Evolutionary conservation across 495 filamentous ascomycete genomes (phyloP).

Genomic region (Xylaria curta): DNA sequence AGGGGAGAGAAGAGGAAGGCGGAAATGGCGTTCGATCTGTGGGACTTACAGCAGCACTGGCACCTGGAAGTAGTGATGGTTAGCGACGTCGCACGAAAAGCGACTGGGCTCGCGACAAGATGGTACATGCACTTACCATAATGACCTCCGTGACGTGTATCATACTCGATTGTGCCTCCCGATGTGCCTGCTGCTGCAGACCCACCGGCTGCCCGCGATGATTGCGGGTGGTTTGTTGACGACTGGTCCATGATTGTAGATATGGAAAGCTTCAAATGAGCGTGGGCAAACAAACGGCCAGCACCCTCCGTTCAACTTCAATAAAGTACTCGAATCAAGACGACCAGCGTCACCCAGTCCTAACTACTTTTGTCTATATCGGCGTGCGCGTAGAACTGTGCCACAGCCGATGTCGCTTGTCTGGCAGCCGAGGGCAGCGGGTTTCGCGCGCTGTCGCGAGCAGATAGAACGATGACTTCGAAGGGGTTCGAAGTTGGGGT

Average conservation of each 20-base stretch:
- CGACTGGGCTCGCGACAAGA: slow-evolving; percentile 36
- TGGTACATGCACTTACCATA: slow-evolving; percentile 70
- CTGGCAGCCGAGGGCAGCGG: slow-evolving; percentile 11
- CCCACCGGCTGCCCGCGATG: slow-evolving; percentile 56
- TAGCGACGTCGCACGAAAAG: slow-evolving; percentile 45
- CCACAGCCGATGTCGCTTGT: slow-evolving; percentile 18
- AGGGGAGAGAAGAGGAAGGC: slow-evolving; percentile 16
- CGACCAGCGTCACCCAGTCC: slow-evolving; percentile 18
- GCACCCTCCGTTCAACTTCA: neutral
- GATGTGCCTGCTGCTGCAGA: slow-evolving; percentile 29
- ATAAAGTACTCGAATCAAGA: slow-evolving; percentile 11
- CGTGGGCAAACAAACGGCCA: slow-evolving; percentile 11
- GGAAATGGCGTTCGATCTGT: slow-evolving; percentile 26
- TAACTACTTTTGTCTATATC: slow-evolving; percentile 1
- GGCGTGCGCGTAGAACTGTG: slow-evolving; percentile 8
- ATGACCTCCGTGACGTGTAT: slow-evolving; percentile 81
- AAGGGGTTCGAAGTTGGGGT: neutral
- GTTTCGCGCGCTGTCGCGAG: slow-evolving; percentile 17
- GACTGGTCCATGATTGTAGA: slow-evolving; percentile 61
- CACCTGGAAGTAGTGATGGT: slow-evolving; percentile 62
- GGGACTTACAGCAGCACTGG: slow-evolving; percentile 76
- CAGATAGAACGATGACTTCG: neutral
- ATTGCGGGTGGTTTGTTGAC: slow-evolving; percentile 56
- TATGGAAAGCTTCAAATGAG: neutral
- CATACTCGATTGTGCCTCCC: slow-evolving; percentile 72